Evolutionary conservation across 2,329 filamentous ascomycete species (phyloP).

Genomic region (Colletotrichum spinosum): DNA sequence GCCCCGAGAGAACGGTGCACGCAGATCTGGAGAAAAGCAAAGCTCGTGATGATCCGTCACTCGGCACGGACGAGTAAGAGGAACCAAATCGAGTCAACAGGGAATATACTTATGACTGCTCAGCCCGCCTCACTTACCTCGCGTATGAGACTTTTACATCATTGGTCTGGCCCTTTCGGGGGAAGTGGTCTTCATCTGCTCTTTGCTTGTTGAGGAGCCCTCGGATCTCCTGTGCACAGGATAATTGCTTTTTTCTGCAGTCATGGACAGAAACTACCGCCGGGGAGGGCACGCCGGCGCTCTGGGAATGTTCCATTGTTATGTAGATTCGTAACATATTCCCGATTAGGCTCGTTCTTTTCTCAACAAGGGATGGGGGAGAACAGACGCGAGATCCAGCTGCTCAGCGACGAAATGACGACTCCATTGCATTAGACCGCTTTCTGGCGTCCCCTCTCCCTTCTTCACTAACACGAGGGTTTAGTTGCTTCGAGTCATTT

Average conservation of each 20-base stretch:
- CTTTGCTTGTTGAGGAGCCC: slow-evolving; percentile 32
- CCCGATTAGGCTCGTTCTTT: slow-evolving; percentile 30
- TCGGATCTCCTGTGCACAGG: slow-evolving; percentile 20
- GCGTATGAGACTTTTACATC: slow-evolving; percentile 22
- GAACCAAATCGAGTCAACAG: too few species aligned
- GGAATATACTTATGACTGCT: background rate
- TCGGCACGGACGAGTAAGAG: background rate
- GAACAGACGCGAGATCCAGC: background rate
- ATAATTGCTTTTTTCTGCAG: slow-evolving; percentile 32
- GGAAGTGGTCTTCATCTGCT: background rate
- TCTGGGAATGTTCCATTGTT: slow-evolving; percentile 24
- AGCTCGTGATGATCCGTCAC: background rate
- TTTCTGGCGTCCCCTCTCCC: slow-evolving; percentile 16
- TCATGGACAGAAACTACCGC: slow-evolving; percentile 13
- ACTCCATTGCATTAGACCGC: slow-evolving; percentile 12
- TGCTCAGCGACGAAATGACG: slow-evolving; percentile 17
- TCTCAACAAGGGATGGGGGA: slow-evolving; percentile 33
- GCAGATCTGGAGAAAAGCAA: slow-evolving; percentile 29
- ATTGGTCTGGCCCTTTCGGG: slow-evolving; percentile 7
- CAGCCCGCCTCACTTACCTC: slow-evolving; percentile 10
- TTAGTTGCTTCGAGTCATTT: slow-evolving; percentile 9
- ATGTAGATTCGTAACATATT: slow-evolving; percentile 10
- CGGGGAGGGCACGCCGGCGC: background rate
- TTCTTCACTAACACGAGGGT: slow-evolving; percentile 36
- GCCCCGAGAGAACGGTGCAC: slow-evolving; percentile 6